These are phyloP conservation scores for Phytophthora quininea DNA, from an alignment of 352 stramenopile species.

Conservation along the genomic window DNA sequence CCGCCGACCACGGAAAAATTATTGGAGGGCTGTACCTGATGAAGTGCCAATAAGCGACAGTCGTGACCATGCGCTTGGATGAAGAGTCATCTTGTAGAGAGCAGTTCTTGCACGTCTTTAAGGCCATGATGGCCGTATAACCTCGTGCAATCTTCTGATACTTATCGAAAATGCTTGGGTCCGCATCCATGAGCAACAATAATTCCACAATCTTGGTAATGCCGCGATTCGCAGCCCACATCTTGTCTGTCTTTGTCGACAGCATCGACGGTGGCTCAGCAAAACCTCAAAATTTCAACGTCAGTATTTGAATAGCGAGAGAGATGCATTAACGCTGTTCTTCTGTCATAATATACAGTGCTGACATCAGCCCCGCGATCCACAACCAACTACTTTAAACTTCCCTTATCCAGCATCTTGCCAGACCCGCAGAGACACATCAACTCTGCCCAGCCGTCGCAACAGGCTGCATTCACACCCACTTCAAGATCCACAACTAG, in stretches of 20 bases:
- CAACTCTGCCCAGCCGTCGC: background rate
- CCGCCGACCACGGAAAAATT: too few relatives aligned
- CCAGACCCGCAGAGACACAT: background rate
- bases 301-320: too few relatives aligned
- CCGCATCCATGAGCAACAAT: background rate
- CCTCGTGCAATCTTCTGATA: background rate
- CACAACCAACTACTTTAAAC: background rate
- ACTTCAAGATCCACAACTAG: background rate
- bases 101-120: background rate
- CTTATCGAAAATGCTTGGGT: conserved; percentile 1
- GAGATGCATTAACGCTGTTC: background rate
- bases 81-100: background rate
- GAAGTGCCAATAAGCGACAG: too few relatives aligned
- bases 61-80: background rate
- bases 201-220: background rate
- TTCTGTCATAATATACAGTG: background rate
- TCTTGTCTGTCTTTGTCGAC: too few relatives aligned
- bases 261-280: too few relatives aligned
- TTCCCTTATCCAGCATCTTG: background rate
- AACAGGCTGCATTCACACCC: background rate
- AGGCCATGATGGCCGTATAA: background rate
- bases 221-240: background rate
- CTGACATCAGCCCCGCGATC: conserved; percentile 2
- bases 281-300: too few relatives aligned
- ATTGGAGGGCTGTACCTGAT: too few relatives aligned